Conservation (phyloP, 306 rosid genomes). For the Malus sylvestris region DNA sequence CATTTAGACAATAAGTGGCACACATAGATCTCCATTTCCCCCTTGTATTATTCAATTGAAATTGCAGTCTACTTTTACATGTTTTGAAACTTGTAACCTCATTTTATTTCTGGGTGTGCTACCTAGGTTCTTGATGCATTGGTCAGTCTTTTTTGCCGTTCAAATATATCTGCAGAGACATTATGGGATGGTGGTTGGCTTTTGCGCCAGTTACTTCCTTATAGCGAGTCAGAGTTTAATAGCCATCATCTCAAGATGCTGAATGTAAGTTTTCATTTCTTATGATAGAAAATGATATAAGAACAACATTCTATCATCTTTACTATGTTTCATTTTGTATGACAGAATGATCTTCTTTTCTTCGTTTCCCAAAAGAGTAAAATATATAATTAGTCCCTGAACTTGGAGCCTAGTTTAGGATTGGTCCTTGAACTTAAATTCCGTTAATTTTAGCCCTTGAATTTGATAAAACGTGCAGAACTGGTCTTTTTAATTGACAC, state of each 20-base stretch:
- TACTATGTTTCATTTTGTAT: neutral
- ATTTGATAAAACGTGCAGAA: no score
- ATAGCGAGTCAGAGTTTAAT: constrained; percentile 72
- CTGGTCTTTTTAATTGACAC: no score
- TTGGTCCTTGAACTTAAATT: no score
- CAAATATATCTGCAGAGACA: constrained; percentile 77
- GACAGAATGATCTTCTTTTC: no score
- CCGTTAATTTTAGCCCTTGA: no score
- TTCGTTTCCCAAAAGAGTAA: no score
- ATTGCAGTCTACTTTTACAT: constrained; percentile 2
- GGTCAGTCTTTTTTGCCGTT: constrained; percentile 77
- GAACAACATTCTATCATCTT: neutral
- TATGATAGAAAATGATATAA: neutral
- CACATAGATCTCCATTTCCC: neutral
- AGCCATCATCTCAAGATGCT: constrained; percentile 60
- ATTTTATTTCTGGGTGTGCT: constrained; percentile 2
- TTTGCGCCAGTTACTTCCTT: constrained; percentile 88
- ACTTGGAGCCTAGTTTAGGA: no score
- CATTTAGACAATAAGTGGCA: neutral
- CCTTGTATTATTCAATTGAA: neutral
- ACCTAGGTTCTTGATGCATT: constrained; percentile 82
- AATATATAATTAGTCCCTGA: no score
- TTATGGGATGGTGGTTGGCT: constrained; percentile 99
- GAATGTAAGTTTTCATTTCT: constrained; percentile 43
- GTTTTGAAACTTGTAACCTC: constrained; percentile 4